Evolutionary conservation across 108 stramenopile genomes (phyloP).

Genomic region (Discostella stelligeroides): DNA sequence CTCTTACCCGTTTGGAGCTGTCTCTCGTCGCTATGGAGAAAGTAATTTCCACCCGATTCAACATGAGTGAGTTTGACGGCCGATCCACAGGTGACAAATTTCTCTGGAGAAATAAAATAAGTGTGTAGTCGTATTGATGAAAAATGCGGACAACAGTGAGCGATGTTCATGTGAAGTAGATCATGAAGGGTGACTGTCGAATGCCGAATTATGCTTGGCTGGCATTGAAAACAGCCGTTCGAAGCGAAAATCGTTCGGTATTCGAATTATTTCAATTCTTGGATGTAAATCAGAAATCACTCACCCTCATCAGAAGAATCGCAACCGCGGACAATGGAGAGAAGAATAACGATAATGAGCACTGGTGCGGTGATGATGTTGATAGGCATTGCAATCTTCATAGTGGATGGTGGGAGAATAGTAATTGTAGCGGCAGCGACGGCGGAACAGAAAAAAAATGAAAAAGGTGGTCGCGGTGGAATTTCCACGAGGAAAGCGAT

Average conservation of each 20-base stretch:
- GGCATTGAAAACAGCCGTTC: no score
- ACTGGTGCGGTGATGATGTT: not conserved
- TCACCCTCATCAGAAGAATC: not conserved
- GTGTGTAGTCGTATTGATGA: no score
- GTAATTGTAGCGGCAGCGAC: not conserved
- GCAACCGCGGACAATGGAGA: not conserved
- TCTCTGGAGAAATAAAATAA: no score
- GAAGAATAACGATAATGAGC: not conserved
- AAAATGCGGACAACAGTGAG: not conserved
- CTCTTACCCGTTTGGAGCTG: slow-evolving; percentile 33
- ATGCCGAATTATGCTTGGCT: no score
- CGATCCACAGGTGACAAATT: slow-evolving; percentile 79
- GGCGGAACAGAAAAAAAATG: not conserved
- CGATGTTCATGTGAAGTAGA: no score
- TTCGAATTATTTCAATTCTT: no score
- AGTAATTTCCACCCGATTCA: slow-evolving; percentile 54
- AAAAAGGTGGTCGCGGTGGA: not conserved
- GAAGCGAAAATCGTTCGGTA: no score
- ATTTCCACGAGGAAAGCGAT: no score
- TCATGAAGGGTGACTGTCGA: no score
- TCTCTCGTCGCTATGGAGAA: slow-evolving; percentile 45
- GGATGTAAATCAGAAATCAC: no score
- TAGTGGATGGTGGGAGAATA: not conserved
- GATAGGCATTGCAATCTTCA: not conserved
- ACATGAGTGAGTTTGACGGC: slow-evolving; percentile 76